phyloP scores from a whole-genome alignment of 164 flowering plant genomes.

The Stephania yunnanensis region DNA sequence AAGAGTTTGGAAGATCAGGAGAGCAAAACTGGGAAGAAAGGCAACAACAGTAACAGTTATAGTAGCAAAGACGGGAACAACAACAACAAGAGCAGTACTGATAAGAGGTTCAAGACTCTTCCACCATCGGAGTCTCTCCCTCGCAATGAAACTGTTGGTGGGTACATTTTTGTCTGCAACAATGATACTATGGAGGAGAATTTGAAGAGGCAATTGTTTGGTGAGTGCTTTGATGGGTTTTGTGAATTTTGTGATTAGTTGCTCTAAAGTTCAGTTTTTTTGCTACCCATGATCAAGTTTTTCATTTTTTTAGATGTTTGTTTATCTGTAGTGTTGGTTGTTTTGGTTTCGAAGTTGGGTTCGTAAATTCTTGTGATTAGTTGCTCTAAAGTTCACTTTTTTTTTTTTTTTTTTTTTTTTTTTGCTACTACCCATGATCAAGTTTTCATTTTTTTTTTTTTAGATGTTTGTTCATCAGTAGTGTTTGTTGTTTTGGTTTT shows the following conservation, averaged over 20 bases:
- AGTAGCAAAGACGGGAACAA: constrained; percentile 19
- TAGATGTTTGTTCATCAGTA: background rate
- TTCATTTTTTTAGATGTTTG: background rate
- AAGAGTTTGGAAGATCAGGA: constrained; percentile 11
- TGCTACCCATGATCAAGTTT: background rate
- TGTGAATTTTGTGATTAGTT: background rate
- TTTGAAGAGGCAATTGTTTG: constrained; percentile 23
- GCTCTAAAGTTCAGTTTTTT: background rate
- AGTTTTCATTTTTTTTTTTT: background rate
- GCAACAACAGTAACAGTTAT: constrained; percentile 20
- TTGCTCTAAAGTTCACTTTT: background rate
- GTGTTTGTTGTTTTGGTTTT: background rate
- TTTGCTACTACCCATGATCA: background rate
- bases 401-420: no score
- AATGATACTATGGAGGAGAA: constrained; percentile 34
- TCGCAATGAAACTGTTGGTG: constrained; percentile 22
- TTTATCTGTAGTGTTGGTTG: background rate
- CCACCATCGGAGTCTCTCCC: constrained; percentile 27
- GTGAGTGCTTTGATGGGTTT: constrained; percentile 15
- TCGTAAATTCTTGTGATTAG: background rate
- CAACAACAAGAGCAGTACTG: constrained; percentile 36
- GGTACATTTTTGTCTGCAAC: constrained; percentile 33
- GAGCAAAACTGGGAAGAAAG: constrained; percentile 15
- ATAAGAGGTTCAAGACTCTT: constrained; percentile 46
- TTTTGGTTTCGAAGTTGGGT: background rate